These are phyloP conservation scores for Cicer arietinum DNA, from an alignment of 306 rosid genomes.

Conservation along the genomic window DNA sequence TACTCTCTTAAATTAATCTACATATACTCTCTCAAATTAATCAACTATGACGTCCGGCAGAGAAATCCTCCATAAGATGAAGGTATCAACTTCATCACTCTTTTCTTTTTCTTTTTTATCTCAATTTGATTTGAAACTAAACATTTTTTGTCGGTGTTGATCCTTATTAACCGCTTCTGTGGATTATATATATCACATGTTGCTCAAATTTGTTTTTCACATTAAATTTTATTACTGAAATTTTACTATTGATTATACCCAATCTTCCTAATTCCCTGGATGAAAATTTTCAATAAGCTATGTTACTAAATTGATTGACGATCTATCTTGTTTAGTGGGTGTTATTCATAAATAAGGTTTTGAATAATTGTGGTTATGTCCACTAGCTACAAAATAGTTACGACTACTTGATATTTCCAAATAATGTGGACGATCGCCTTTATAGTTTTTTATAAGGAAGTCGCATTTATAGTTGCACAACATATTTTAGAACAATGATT, in stretches of 20 bases:
- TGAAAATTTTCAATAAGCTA: no score
- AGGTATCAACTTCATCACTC: conserved; percentile 51
- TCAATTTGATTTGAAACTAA: neutral
- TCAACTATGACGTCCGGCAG: conserved; percentile 63
- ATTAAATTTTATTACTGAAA: no score
- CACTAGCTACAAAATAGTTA: neutral
- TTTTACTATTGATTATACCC: no score
- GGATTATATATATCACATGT: no score
- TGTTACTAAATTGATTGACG: neutral
- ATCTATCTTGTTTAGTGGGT: neutral
- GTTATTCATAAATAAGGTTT: neutral
- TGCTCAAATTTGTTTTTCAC: no score
- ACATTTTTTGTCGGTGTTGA: neutral
- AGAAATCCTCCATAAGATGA: conserved; percentile 82
- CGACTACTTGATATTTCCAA: neutral
- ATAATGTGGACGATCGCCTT: no score
- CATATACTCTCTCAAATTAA: neutral
- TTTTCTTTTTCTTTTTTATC: neutral
- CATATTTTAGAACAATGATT: no score
- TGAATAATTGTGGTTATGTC: neutral
- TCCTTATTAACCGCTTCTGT: neutral
- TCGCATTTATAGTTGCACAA: no score
- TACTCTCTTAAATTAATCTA: neutral
- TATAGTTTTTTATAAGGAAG: no score
- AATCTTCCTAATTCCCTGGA: no score